Evolutionary conservation across 2,329 filamentous ascomycete species (phyloP).

Genomic region (Colletotrichum coccodes): DNA sequence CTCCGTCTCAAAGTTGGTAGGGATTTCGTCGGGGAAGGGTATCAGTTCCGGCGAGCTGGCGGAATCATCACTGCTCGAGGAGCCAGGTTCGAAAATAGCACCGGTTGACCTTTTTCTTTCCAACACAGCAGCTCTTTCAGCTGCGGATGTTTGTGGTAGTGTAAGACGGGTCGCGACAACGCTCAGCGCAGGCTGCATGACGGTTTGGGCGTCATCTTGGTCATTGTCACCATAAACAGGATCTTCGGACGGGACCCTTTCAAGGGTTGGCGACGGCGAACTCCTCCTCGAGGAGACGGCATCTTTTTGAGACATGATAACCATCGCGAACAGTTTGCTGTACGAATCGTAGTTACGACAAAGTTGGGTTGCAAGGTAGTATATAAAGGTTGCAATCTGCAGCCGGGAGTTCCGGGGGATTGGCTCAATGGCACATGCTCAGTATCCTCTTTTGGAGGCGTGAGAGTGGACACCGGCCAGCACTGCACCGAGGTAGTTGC

Average conservation of each 20-base stretch:
- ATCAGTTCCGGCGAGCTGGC: constrained; percentile 30
- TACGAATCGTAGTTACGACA: background rate
- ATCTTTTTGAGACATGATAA: constrained; percentile 27
- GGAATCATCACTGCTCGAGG: constrained; percentile 22
- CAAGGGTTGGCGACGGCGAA: constrained; percentile 17
- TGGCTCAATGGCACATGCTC: constrained; percentile 30
- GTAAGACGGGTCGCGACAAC: constrained; percentile 65
- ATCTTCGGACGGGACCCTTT: constrained; percentile 40
- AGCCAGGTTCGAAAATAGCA: constrained; percentile 44
- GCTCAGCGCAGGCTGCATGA: constrained; percentile 69
- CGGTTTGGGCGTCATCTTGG: constrained; percentile 67
- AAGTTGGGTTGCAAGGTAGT: background rate
- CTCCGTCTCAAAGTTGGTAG: constrained; percentile 26
- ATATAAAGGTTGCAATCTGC: constrained; percentile 19
- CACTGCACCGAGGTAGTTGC: constrained; percentile 22
- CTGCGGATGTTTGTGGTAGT: constrained; percentile 63
- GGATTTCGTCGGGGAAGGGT: constrained; percentile 31
- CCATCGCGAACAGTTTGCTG: constrained; percentile 5
- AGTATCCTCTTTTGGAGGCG: constrained; percentile 24
- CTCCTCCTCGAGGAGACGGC: background rate
- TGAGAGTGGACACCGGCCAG: constrained; percentile 28
- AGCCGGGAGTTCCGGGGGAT: constrained; percentile 30
- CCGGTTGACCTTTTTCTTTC: constrained; percentile 50
- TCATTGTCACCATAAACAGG: constrained; percentile 47
- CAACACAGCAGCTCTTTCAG: constrained; percentile 67